phyloP scores from a whole-genome alignment of 495 filamentous ascomycete species.

The Letharia columbiana region DNA sequence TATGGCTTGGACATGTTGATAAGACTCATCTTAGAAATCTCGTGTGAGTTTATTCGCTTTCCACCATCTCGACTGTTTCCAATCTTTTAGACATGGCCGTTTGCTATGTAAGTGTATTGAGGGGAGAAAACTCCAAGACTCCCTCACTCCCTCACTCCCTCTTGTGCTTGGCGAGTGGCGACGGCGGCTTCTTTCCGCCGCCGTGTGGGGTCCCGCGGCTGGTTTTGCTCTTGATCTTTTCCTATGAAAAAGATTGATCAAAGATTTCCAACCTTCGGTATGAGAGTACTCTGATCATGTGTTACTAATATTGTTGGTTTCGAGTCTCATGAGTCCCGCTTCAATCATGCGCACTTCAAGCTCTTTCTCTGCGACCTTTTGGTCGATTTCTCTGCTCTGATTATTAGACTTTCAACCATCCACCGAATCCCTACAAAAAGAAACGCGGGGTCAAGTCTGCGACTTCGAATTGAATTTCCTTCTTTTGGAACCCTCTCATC shows the following conservation, averaged over 20 bases:
- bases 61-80: not conserved
- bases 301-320: not conserved
- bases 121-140: not conserved
- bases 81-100: not conserved
- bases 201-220: not conserved
- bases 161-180: not conserved
- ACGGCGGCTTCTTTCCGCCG: not conserved
- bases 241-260: not conserved
- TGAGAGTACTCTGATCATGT: not conserved
- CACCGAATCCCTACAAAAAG: not conserved
- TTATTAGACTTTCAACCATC: not conserved
- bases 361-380: not conserved
- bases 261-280: not conserved
- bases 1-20: not conserved
- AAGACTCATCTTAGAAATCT: not conserved
- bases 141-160: too few species aligned
- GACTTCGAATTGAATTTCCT: not conserved
- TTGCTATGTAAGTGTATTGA: not conserved
- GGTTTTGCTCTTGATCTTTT: not conserved
- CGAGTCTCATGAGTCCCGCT: not conserved
- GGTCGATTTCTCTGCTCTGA: not conserved
- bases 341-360: not conserved
- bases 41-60: not conserved
- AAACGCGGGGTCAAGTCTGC: slow-evolving; percentile 7
- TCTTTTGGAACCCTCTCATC: not conserved